A percentile compares a stretch with the other conserved stretches of the same genome.
Conservation (phyloP, 805 yeast genomes). For the Saturnispora serradocipensis region DNA sequence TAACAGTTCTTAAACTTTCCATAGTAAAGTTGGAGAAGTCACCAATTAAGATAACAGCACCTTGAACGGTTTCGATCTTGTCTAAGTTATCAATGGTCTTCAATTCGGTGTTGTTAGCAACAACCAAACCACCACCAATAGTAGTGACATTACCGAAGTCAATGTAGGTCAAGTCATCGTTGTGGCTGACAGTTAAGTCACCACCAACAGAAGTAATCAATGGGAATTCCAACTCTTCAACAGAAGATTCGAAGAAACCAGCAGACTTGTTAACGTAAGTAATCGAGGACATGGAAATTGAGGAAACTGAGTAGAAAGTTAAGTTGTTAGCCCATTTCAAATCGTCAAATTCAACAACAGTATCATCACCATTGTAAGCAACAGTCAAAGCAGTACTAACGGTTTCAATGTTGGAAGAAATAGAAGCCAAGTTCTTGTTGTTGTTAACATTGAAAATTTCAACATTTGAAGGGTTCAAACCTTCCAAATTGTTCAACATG, state of each 20-base stretch:
- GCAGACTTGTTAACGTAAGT: constrained; percentile 69
- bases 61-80: constrained; percentile 63
- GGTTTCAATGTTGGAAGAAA: constrained; percentile 62
- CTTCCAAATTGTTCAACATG: constrained; percentile 55
- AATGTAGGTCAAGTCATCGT: constrained; percentile 59
- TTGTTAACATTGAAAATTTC: constrained; percentile 77
- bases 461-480: constrained; percentile 42
- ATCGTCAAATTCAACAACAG: constrained; percentile 57
- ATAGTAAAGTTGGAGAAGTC: constrained; percentile 72
- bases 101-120: constrained; percentile 77
- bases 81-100: constrained; percentile 63
- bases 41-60: constrained; percentile 81
- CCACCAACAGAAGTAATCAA: constrained; percentile 62
- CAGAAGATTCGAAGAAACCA: constrained; percentile 66
- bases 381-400: constrained; percentile 70
- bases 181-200: constrained; percentile 65
- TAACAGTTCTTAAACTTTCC: constrained; percentile 63
- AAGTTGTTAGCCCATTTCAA: constrained; percentile 83
- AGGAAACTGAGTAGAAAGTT: constrained; percentile 70
- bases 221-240: constrained; percentile 47
- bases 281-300: constrained; percentile 63
- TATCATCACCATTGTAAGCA: constrained; percentile 76
- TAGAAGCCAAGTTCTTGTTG: constrained; percentile 67
- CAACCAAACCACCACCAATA: constrained; percentile 89
- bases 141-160: constrained; percentile 61